A percentile compares a stretch with the other conserved stretches of the same genome.
Evolutionary conservation across 1,284 basidiomycete species (phyloP).

Genomic region (Fomitopsis schrenkii): DNA sequence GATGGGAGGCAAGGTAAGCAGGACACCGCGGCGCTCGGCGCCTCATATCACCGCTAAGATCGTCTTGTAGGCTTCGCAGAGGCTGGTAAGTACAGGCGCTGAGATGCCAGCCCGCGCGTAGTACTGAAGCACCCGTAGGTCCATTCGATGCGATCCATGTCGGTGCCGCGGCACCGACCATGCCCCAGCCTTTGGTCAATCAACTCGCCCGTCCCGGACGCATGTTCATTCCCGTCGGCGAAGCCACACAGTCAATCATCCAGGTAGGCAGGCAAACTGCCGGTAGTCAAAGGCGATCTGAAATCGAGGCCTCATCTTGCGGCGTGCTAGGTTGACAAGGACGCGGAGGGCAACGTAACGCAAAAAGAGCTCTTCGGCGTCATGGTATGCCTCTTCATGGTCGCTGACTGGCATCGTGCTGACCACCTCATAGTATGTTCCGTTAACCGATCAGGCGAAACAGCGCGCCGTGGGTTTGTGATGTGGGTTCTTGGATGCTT

Average conservation of each 20-base stretch:
- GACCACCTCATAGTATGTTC: too few relatives aligned
- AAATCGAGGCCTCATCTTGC: neutral
- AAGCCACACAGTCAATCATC: conserved; percentile 52
- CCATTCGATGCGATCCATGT: conserved; percentile 93
- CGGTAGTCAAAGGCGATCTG: neutral
- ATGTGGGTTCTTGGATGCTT: neutral
- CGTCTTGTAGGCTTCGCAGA: neutral
- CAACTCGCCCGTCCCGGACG: conserved; percentile 84
- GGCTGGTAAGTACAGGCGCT: neutral
- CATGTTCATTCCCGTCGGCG: conserved; percentile 93
- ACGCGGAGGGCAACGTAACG: conserved; percentile 64
- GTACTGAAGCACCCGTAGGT: conserved; percentile 34
- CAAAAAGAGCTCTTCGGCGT: conserved; percentile 78
- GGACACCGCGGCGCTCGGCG: neutral
- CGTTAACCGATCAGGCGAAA: conserved; percentile 7
- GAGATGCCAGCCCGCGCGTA: neutral
- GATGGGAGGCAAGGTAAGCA: conserved; percentile 77
- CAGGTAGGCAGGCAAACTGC: conserved; percentile 11
- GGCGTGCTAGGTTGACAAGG: conserved; percentile 73
- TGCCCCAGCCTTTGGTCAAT: conserved; percentile 75
- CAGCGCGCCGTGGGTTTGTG: neutral
- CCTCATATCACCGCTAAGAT: neutral
- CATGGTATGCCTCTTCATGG: conserved; percentile 38
- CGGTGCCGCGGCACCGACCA: conserved; percentile 81
- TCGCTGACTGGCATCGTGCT: too few relatives aligned